Percentiles rank a stretch among this genome's conserved stretches.
Conservation (phyloP, 148 eudicot genomes). For the Nepenthes gracilis region DNA sequence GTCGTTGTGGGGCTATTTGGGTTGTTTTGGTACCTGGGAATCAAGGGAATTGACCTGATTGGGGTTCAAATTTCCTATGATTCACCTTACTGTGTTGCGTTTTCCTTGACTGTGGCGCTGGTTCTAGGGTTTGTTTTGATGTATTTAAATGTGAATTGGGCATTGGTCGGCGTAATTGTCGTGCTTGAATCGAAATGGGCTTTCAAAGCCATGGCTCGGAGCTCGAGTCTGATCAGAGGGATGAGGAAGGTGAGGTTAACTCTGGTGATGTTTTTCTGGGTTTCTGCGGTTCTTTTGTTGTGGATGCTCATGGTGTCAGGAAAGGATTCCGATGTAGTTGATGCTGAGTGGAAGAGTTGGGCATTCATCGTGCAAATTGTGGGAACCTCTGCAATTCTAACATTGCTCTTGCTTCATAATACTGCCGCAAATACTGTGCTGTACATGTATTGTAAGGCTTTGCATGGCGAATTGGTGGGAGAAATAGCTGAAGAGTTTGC, state of each 20-base stretch:
- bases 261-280: conserved; percentile 24
- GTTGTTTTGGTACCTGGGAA: conserved; percentile 2
- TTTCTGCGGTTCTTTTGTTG: conserved; percentile 5
- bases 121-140: conserved; percentile 11
- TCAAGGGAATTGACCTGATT: conserved; percentile 12
- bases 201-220: conserved; percentile 32
- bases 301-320: conserved; percentile 10
- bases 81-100: conserved; percentile 15
- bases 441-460: conserved; percentile 66
- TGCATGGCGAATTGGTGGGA: conserved; percentile 53
- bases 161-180: conserved; percentile 29
- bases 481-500: conserved; percentile 64
- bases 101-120: conserved; percentile 10
- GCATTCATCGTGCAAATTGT: conserved; percentile 23
- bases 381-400: conserved; percentile 28
- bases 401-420: conserved; percentile 31
- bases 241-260: conserved; percentile 36
- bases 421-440: conserved; percentile 36
- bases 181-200: conserved; percentile 64
- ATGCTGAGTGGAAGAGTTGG: conserved; percentile 26
- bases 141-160: conserved; percentile 35
- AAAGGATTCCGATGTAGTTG: conserved; percentile 3
- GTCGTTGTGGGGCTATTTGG: conserved; percentile 9
- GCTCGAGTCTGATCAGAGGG: conserved; percentile 34
- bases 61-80: conserved; percentile 13